phyloP scores from a whole-genome alignment of 2,329 filamentous ascomycete species.

The Fusarium mexicanum region DNA sequence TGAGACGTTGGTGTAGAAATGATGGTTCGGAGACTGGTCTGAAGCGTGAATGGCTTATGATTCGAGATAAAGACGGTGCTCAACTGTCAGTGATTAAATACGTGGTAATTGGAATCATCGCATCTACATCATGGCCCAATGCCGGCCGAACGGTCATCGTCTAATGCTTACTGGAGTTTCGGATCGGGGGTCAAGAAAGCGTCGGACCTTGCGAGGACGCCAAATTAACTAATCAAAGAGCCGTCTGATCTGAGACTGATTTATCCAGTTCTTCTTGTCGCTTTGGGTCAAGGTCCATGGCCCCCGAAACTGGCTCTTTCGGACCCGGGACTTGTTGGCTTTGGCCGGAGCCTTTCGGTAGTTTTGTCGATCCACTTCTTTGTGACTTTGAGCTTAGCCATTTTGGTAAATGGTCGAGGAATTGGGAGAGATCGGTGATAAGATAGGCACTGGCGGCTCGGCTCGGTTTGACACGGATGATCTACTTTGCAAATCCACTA shows the following conservation, averaged over 20 bases:
- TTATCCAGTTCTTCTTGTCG: not conserved
- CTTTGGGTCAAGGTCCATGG: not conserved
- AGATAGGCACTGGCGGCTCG: not conserved
- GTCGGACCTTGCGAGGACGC: not conserved
- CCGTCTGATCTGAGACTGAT: rapidly evolving
- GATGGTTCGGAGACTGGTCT: not conserved
- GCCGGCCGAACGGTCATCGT: not conserved
- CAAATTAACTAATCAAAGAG: not conserved
- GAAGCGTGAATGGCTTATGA: not conserved
- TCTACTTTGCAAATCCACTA: no score
- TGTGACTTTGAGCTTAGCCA: no score
- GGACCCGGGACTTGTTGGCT: not conserved
- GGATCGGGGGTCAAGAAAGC: not conserved
- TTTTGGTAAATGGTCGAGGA: not conserved
- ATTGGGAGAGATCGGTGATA: not conserved
- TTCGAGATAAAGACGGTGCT: not conserved
- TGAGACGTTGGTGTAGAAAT: not conserved
- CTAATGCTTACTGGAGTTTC: not conserved
- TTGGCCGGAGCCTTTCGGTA: not conserved
- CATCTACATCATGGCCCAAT: not conserved
- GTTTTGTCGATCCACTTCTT: not conserved
- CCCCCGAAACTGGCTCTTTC: not conserved
- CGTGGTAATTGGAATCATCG: not conserved
- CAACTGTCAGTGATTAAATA: not conserved
- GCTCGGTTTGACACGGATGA: not conserved